Evolutionary conservation across 345 rosid species (phyloP).

Genomic region (Diplotaxis tenuifolia): DNA sequence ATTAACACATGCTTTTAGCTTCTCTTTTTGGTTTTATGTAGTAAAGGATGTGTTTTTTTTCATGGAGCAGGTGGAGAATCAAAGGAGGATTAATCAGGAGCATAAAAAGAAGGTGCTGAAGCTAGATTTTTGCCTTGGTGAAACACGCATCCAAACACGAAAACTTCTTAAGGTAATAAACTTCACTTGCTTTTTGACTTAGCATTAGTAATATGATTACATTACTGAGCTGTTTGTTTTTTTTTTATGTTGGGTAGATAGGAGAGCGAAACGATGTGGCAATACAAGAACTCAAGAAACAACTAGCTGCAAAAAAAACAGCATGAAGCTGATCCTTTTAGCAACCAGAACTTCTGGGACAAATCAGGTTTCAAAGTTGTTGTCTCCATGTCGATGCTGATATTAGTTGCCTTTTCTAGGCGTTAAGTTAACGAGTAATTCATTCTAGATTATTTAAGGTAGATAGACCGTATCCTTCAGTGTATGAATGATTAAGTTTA

Average conservation of each 20-base stretch:
- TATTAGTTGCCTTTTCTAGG: constrained; percentile 74
- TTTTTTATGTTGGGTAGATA: constrained; percentile 46
- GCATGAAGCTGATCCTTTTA: constrained; percentile 16
- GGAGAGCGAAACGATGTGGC: constrained; percentile 84
- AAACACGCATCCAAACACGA: constrained; percentile 75
- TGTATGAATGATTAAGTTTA: constrained; percentile 22
- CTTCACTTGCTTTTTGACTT: constrained; percentile 11
- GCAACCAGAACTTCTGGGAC: constrained; percentile 50
- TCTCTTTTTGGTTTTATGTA: not conserved
- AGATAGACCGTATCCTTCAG: constrained; percentile 22
- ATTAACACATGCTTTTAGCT: not conserved
- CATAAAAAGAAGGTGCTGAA: constrained; percentile 81
- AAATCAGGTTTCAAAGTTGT: constrained; percentile 74
- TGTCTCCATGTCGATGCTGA: constrained; percentile 84
- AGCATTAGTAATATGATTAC: not conserved
- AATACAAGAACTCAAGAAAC: constrained; percentile 63
- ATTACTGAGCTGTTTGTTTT: not conserved
- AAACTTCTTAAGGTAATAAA: constrained; percentile 70
- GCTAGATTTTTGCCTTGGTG: constrained; percentile 89
- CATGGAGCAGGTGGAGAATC: constrained; percentile 72
- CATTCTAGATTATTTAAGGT: constrained; percentile 1
- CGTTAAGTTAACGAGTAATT: constrained; percentile 40
- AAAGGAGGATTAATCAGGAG: constrained; percentile 75
- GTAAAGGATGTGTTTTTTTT: not conserved
- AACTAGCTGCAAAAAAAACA: constrained; percentile 55